Evolutionary conservation across 2,329 filamentous ascomycete species (phyloP).

Genomic region (Diaporthe citriasiana): DNA sequence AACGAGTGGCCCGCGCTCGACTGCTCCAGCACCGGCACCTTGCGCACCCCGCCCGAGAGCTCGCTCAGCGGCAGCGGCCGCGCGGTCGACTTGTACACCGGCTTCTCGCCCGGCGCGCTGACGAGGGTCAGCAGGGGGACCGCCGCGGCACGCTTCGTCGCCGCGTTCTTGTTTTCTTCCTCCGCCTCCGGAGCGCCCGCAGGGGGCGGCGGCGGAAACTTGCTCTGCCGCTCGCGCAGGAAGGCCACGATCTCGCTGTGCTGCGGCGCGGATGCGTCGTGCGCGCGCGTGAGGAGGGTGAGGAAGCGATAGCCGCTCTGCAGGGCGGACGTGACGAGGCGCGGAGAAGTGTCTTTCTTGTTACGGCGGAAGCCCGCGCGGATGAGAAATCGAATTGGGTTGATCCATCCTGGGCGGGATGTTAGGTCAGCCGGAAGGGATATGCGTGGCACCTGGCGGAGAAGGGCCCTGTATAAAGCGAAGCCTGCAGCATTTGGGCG

Average conservation of each 20-base stretch:
- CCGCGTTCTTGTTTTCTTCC: not conserved
- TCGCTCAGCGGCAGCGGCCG: constrained; percentile 64
- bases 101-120: constrained; percentile 51
- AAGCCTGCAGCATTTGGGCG: constrained; percentile 62
- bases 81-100: constrained; percentile 62
- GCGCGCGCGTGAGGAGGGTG: constrained; percentile 56
- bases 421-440: constrained; percentile 64
- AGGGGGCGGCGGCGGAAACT: constrained; percentile 54
- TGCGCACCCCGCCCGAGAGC: constrained; percentile 64
- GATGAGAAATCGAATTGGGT: constrained; percentile 70
- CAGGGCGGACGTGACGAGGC: constrained; percentile 73
- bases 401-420: constrained; percentile 48
- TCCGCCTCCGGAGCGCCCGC: constrained; percentile 23
- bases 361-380: constrained; percentile 75
- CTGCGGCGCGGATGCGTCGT: constrained; percentile 55
- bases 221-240: constrained; percentile 53
- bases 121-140: constrained; percentile 43
- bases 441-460: constrained; percentile 69
- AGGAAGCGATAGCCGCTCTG: constrained; percentile 74
- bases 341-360: constrained; percentile 67
- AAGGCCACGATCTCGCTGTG: constrained; percentile 58
- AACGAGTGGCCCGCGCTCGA: constrained; percentile 70
- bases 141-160: constrained; percentile 41
- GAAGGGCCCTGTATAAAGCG: constrained; percentile 79
- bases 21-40: constrained; percentile 69